phyloP scores from a whole-genome alignment of 495 filamentous ascomycete genomes.

The Penicillium goetzii region DNA sequence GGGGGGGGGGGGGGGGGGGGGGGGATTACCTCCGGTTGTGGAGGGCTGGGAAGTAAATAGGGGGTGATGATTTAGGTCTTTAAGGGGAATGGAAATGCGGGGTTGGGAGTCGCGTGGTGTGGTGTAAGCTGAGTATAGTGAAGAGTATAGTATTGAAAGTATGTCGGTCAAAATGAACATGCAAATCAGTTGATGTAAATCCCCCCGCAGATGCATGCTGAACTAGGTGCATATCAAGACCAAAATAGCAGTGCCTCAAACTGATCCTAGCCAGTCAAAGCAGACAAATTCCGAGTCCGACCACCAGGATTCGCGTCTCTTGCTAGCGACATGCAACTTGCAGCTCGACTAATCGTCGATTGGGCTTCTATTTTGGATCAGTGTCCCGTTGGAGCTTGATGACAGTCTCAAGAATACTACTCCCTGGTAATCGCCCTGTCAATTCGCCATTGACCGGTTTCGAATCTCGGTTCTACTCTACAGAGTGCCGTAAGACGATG shows the following conservation, averaged over 20 bases:
- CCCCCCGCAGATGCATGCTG: background rate
- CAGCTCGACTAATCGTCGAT: background rate
- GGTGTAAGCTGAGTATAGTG: background rate
- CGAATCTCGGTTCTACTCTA: background rate
- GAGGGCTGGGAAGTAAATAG: background rate
- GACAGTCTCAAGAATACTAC: background rate
- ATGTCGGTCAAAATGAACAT: background rate
- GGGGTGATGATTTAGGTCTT: background rate
- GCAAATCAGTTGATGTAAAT: background rate
- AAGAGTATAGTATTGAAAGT: too few relatives aligned
- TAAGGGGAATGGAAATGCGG: background rate
- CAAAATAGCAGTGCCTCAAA: background rate
- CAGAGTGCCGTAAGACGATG: background rate
- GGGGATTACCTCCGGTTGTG: background rate
- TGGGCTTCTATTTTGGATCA: background rate
- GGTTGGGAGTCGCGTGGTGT: background rate
- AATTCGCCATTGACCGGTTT: background rate
- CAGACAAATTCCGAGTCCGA: background rate
- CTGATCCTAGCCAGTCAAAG: background rate
- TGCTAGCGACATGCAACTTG: background rate
- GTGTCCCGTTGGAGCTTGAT: background rate
- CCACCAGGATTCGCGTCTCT: background rate
- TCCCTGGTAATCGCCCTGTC: background rate
- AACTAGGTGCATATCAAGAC: constrained; percentile 1
- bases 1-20: too few relatives aligned